Evolutionary conservation across 169 alveolate genomes (phyloP).

Genomic region (Perkinsus chesapeaki): DNA sequence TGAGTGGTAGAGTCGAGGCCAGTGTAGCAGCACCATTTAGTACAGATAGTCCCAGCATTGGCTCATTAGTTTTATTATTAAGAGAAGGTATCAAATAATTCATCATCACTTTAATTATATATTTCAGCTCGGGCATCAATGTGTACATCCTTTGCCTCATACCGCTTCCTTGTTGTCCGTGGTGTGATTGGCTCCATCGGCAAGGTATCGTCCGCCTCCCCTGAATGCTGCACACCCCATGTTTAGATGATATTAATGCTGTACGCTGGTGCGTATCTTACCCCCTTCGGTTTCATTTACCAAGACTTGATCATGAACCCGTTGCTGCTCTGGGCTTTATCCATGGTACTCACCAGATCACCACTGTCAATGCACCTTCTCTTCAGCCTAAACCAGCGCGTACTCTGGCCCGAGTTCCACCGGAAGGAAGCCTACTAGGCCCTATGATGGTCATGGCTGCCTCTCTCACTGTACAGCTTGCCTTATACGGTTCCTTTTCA

Average conservation of each 20-base stretch:
- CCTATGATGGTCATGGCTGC: constrained; percentile 2
- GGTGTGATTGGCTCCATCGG: neutral
- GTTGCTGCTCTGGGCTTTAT: neutral
- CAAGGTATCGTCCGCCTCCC: neutral
- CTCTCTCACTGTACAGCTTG: neutral
- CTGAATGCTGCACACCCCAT: neutral
- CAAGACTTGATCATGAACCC: neutral
- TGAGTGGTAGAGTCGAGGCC: constrained; percentile 1
- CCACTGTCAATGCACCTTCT: neutral
- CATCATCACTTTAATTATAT: neutral
- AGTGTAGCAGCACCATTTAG: neutral
- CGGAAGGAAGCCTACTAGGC: neutral
- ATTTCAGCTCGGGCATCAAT: neutral
- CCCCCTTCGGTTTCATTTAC: neutral
- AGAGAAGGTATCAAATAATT: neutral
- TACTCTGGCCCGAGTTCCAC: neutral
- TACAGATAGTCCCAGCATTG: neutral
- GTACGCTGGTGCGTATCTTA: neutral
- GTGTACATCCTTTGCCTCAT: neutral
- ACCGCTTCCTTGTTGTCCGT: neutral
- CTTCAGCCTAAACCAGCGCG: neutral
- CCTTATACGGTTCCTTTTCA: neutral
- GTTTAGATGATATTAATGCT: neutral
- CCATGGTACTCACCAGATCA: neutral
- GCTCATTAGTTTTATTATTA: neutral